phyloP scores from a whole-genome alignment of 345 rosid species.

The Kernera saxatilis region DNA sequence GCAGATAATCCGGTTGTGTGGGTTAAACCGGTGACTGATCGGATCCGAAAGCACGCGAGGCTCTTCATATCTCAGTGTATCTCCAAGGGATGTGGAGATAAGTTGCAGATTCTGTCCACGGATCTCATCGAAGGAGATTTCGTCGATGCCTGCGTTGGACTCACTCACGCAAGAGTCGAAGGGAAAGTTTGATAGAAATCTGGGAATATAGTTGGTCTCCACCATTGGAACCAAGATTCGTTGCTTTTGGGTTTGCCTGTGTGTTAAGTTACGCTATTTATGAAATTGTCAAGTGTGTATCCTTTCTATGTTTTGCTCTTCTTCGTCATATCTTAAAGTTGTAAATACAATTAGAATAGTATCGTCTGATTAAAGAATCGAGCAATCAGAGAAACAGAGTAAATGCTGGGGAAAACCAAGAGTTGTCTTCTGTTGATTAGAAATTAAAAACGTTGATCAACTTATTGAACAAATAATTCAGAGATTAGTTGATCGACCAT shows the following conservation, averaged over 20 bases:
- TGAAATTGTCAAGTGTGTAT: too few species aligned
- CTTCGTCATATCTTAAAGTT: too few species aligned
- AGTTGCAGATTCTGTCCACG: conserved; percentile 68
- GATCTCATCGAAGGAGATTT: conserved; percentile 82
- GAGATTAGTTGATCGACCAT: too few species aligned
- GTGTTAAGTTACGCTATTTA: neutral
- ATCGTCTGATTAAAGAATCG: too few species aligned
- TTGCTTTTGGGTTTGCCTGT: neutral
- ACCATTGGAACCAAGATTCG: neutral
- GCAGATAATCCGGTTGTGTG: conserved; percentile 59
- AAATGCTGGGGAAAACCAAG: too few species aligned
- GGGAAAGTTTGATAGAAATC: conserved; percentile 37
- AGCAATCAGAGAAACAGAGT: too few species aligned
- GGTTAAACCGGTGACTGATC: conserved; percentile 54
- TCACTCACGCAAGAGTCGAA: conserved; percentile 57
- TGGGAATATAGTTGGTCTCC: neutral
- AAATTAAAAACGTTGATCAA: too few species aligned
- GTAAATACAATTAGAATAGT: too few species aligned
- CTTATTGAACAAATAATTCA: too few species aligned
- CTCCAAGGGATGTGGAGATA: conserved; percentile 42
- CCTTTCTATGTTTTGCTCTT: too few species aligned
- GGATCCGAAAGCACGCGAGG: conserved; percentile 69
- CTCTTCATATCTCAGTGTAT: conserved; percentile 57
- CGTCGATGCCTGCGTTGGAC: conserved; percentile 69
- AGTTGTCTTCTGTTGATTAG: too few species aligned